phyloP scores from a whole-genome alignment of 2,329 filamentous ascomycete genomes.

The Pseudogymnoascus sp. region DNA sequence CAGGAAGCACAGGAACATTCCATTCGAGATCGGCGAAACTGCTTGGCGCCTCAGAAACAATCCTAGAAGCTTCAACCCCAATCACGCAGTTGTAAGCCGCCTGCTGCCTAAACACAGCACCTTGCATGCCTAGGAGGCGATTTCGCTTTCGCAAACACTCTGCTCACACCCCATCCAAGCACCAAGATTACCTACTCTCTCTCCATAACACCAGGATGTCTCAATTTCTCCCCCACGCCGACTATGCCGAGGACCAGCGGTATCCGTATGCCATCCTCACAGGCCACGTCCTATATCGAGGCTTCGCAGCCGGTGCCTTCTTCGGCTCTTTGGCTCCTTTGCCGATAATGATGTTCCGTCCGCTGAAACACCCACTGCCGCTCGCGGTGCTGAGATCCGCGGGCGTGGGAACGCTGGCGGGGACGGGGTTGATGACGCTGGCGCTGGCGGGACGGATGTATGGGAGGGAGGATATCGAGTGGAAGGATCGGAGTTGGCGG shows the following conservation, averaged over 20 bases:
- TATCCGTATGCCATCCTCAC: conserved; percentile 46
- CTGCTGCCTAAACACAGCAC: not conserved
- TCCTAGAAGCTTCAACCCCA: not conserved
- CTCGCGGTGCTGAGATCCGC: conserved; percentile 37
- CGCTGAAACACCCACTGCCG: conserved; percentile 19
- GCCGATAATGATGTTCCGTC: not conserved
- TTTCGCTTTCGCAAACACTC: not conserved
- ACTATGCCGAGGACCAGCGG: conserved; percentile 57
- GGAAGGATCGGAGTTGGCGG: conserved; percentile 56
- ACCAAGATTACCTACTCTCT: not conserved
- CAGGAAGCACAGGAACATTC: not conserved
- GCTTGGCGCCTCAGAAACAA: not conserved
- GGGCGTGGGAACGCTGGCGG: conserved; percentile 38
- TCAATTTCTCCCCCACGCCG: conserved; percentile 40
- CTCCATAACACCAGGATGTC: conserved; percentile 38
- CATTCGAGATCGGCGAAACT: not conserved
- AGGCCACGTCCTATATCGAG: conserved; percentile 50
- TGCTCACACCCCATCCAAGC: not conserved
- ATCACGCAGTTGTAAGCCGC: not conserved
- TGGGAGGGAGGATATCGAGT: conserved; percentile 51
- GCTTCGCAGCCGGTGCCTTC: conserved; percentile 44
- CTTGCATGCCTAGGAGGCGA: not conserved
- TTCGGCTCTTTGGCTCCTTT: conserved; percentile 30
- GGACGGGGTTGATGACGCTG: conserved; percentile 35
- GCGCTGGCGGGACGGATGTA: conserved; percentile 44